Evolutionary conservation across 73 alveolate genomes (phyloP), one percentile per base, ranked within the genome.

Genomic region (Tetrahymena elliotti): DNA sequence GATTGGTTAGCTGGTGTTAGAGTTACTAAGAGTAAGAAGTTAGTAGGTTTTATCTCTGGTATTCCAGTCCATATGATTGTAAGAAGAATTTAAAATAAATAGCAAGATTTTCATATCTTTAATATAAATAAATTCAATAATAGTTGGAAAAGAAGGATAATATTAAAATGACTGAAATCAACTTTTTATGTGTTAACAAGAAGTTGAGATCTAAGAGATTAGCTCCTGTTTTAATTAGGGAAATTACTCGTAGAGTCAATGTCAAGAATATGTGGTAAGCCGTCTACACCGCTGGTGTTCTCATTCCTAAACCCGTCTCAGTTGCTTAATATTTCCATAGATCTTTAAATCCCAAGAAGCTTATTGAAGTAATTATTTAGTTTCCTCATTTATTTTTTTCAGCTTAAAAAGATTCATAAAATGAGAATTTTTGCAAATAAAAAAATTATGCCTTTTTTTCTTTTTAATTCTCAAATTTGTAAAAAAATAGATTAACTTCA

Each of bases 21-120:
- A 83, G 98, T 97, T 52, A 97, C 97, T 39, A 97, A 97, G 95
- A 97, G 96, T 53, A 98, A 98, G 93, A 98, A 98, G 96, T 97
- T 99, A 96, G 98, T 98, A 52, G 99, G 99, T 47, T 99, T 99
- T 94, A 98, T 99, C 93, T 97, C 99, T 2, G 99, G 99, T 27
- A 98, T 99, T 93, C 99, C 99, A 27, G 98, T 98, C 84, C 97
- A 98, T 54, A 93, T 98, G 93, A 93, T 68, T 93, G 98, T 97
- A 35, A 94, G 88, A 68, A 24, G 0, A 68, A 27, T 10, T 31
- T 0, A 27, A 24, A 68, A 68, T 10, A n/a, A 47, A 47, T 7
- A 47, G 82, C 82, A 47, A 15, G 31, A 47, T 47, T 18, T 47
- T 47, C 82, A 47, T n/a, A 8, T 47, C 82, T 18, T 6, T 18